A percentile compares a stretch with the other conserved stretches of the same genome.
phyloP scores from a whole-genome alignment of 495 filamentous ascomycete genomes.

The Cryomyces minteri region DNA sequence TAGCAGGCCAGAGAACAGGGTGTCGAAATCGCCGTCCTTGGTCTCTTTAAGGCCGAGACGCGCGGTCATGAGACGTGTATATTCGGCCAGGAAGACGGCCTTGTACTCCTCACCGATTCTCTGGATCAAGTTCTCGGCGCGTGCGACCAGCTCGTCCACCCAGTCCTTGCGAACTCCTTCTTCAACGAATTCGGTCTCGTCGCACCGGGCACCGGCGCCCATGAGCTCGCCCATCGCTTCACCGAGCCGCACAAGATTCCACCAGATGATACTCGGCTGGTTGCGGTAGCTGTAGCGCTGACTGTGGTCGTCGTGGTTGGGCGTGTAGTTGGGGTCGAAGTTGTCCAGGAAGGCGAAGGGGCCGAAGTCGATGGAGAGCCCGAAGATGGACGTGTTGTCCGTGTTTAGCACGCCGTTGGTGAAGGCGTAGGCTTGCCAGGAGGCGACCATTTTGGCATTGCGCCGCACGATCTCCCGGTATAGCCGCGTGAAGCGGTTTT shows the following conservation, averaged over 20 bases:
- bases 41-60: slow-evolving; percentile 53
- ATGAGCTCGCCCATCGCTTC: slow-evolving; percentile 83
- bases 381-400: slow-evolving; percentile 85
- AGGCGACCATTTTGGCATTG: slow-evolving; percentile 77
- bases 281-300: slow-evolving; percentile 82
- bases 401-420: slow-evolving; percentile 96
- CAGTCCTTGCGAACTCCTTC: slow-evolving; percentile 51
- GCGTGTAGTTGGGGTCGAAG: slow-evolving; percentile 87
- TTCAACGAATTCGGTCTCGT: slow-evolving; percentile 47
- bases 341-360: slow-evolving; percentile 94
- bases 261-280: slow-evolving; percentile 94
- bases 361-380: slow-evolving; percentile 80
- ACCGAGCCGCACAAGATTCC: slow-evolving; percentile 87
- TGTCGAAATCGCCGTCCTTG: slow-evolving; percentile 55
- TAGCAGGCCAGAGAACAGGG: slow-evolving; percentile 58
- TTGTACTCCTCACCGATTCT: slow-evolving; percentile 71
- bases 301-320: slow-evolving; percentile 86
- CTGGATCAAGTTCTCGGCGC: slow-evolving; percentile 67
- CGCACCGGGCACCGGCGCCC: slow-evolving; percentile 47
- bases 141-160: slow-evolving; percentile 47
- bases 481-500: slow-evolving; percentile 73
- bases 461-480: slow-evolving; percentile 75
- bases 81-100: slow-evolving; percentile 66
- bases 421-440: slow-evolving; percentile 95
- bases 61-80: slow-evolving; percentile 60